Evolutionary conservation across 2,329 filamentous ascomycete species (phyloP).

Genomic region (Neofusicoccum sp.): DNA sequence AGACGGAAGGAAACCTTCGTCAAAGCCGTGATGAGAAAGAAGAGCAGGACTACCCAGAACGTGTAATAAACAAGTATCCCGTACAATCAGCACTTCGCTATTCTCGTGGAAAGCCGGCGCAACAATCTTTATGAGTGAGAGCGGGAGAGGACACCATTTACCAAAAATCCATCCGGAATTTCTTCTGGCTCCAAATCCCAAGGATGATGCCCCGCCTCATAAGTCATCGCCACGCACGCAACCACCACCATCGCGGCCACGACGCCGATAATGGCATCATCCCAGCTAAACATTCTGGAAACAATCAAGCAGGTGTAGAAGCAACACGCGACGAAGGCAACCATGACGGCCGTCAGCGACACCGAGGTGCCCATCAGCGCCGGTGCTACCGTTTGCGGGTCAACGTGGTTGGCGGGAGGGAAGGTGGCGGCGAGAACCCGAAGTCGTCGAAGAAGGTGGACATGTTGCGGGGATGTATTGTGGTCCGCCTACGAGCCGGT

Average conservation of each 20-base stretch:
- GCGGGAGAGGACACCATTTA: neutral
- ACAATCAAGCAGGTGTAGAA: slow-evolving; percentile 29
- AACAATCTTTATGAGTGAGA: slow-evolving; percentile 19
- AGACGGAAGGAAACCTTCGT: slow-evolving; percentile 32
- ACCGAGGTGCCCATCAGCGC: slow-evolving; percentile 24
- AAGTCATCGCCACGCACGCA: slow-evolving; percentile 25
- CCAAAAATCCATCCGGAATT: neutral
- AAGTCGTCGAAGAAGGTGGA: neutral
- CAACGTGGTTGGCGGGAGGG: neutral
- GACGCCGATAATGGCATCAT: slow-evolving; percentile 29
- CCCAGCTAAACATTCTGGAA: slow-evolving; percentile 25
- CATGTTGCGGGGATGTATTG: too few relatives aligned
- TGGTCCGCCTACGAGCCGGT: too few relatives aligned
- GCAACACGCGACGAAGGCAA: slow-evolving; percentile 7
- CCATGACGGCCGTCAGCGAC: slow-evolving; percentile 23
- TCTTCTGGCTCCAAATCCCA: slow-evolving; percentile 19
- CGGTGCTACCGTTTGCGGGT: neutral
- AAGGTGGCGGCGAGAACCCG: neutral
- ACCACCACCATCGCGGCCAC: slow-evolving; percentile 26
- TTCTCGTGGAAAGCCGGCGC: neutral
- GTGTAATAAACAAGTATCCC: neutral
- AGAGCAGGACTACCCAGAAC: slow-evolving; percentile 19
- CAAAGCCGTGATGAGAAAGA: neutral
- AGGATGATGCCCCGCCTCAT: slow-evolving; percentile 29
- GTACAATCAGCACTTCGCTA: neutral